A percentile compares a stretch with the other conserved stretches of the same genome.
These are phyloP conservation scores for Colletotrichum sp. DNA, from an alignment of 2,329 filamentous ascomycete species.

Conservation along the genomic window DNA sequence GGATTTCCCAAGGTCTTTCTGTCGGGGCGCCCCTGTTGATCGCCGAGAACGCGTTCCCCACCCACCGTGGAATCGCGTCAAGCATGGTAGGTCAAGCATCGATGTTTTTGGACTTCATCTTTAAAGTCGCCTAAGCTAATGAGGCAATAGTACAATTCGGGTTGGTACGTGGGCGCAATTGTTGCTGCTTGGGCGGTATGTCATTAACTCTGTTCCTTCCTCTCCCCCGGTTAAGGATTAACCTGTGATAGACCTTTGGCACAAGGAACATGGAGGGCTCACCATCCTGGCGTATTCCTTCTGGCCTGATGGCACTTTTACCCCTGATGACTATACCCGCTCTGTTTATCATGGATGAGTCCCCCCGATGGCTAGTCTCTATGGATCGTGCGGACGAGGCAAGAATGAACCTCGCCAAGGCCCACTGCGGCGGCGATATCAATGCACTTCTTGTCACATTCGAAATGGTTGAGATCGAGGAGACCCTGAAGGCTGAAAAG, in stretches of 20 bases:
- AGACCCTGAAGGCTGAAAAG: slow-evolving; percentile 21
- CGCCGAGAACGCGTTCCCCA: slow-evolving; percentile 34
- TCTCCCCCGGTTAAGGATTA: accelerated
- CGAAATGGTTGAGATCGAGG: slow-evolving; percentile 26
- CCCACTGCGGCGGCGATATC: slow-evolving; percentile 28
- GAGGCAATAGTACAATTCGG: slow-evolving; percentile 10
- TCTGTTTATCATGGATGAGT: slow-evolving; percentile 30
- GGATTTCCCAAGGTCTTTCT: slow-evolving; percentile 31
- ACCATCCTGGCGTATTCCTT: slow-evolving; percentile 56
- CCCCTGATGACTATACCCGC: slow-evolving; percentile 35
- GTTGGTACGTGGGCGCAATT: slow-evolving; percentile 24
- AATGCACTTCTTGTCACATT: slow-evolving; percentile 18
- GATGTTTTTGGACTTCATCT: neutral
- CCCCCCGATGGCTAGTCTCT: slow-evolving; percentile 31
- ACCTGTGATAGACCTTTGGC: slow-evolving; percentile 36
- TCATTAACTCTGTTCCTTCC: neutral
- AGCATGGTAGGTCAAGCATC: neutral
- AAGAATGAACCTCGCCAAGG: slow-evolving; percentile 25
- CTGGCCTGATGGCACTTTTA: slow-evolving; percentile 49
- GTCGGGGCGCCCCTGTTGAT: slow-evolving; percentile 34
- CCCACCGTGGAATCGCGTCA: slow-evolving; percentile 22
- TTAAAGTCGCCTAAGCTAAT: neutral
- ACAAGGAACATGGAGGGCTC: slow-evolving; percentile 40
- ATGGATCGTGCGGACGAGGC: slow-evolving; percentile 29
- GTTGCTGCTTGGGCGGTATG: slow-evolving; percentile 27